A percentile compares a stretch with the other conserved stretches of the same genome.
Evolutionary conservation across 192 early-diverging fungal species (phyloP).

Genomic region (Anaeromyces robustus): DNA sequence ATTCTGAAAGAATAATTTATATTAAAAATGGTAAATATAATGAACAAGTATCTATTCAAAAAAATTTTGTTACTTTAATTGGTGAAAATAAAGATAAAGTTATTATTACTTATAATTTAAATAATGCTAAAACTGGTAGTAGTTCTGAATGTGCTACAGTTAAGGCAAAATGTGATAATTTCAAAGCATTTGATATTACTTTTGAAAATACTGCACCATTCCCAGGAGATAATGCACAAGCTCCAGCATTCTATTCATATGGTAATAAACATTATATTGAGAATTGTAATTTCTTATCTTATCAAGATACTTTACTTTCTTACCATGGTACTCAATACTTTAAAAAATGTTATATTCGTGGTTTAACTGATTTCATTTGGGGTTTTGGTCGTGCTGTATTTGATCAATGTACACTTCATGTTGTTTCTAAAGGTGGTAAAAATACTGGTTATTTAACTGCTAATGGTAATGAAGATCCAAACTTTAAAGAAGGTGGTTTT

Average conservation of each 20-base stretch:
- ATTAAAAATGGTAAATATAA: slow-evolving; percentile 1
- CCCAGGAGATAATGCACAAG: background rate
- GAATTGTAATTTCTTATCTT: too few relatives aligned
- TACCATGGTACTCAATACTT: too few relatives aligned
- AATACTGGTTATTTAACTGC: background rate
- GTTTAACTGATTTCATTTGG: too few relatives aligned
- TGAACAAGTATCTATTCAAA: slow-evolving; percentile 2
- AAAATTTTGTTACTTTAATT: background rate
- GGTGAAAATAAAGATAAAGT: background rate
- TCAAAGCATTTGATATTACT: slow-evolving; percentile 5
- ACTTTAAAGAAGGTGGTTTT: background rate
- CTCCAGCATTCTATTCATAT: too few relatives aligned
- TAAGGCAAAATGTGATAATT: background rate
- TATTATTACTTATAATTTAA: slow-evolving; percentile 1
- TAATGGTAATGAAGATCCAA: too few relatives aligned
- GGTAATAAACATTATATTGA: too few relatives aligned
- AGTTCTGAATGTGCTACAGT: slow-evolving; percentile 1
- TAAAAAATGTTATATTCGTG: too few relatives aligned
- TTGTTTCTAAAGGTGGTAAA: background rate
- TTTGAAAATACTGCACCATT: slow-evolving; percentile 3
- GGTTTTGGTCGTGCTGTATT: background rate
- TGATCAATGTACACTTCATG: background rate
- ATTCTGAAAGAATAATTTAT: slow-evolving; percentile 2
- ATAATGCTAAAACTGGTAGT: background rate
- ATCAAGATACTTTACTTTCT: too few relatives aligned